These are phyloP conservation scores for Chlamydomonas asymmetrica DNA, from an alignment of 139 green algal species.

Conservation along the genomic window DNA sequence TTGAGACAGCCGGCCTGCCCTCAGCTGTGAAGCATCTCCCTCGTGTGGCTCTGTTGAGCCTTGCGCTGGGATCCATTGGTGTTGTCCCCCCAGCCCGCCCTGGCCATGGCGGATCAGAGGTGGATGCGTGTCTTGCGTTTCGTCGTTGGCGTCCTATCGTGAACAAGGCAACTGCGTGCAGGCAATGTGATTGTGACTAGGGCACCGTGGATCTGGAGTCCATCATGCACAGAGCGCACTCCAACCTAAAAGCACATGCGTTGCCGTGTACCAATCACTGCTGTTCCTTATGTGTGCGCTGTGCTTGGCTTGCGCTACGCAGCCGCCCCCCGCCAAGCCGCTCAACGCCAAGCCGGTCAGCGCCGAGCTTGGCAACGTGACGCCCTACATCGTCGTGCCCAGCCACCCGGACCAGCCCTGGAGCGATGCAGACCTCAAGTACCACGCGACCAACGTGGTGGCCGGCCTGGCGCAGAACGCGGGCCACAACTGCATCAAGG, in stretches of 20 bases:
- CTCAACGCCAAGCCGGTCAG: constrained; percentile 52
- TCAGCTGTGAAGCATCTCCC: neutral
- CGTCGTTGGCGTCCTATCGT: too few species aligned
- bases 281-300: neutral
- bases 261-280: neutral
- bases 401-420: constrained; percentile 36
- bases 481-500: constrained; percentile 80
- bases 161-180: too few species aligned
- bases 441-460: constrained; percentile 66
- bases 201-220: neutral
- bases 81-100: too few species aligned
- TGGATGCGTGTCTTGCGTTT: too few species aligned
- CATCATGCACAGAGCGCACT: neutral
- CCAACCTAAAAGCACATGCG: neutral
- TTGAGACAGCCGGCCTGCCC: neutral
- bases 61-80: neutral
- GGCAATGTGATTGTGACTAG: too few species aligned
- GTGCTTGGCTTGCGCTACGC: neutral
- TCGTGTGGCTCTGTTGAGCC: neutral
- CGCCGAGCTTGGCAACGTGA: constrained; percentile 86
- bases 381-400: constrained; percentile 82
- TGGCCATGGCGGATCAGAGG: too few species aligned
- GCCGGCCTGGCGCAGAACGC: constrained; percentile 67
- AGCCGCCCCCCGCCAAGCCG: constrained; percentile 5
- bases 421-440: constrained; percentile 67